Evolutionary conservation across 2,329 filamentous ascomycete species (phyloP).

Genomic region (Xylaria sp.): DNA sequence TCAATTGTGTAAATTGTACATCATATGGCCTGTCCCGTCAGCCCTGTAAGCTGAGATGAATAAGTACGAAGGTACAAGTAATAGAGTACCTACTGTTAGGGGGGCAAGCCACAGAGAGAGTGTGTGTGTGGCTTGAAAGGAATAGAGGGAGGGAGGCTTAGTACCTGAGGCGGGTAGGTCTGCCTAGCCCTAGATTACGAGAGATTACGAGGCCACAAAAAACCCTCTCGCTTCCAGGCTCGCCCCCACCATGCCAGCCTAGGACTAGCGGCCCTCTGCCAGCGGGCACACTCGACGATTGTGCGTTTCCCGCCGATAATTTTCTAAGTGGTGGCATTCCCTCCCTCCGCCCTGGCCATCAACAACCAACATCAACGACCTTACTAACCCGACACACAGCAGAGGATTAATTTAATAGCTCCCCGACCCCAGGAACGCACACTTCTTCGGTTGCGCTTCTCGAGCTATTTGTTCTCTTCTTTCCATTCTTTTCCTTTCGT

Average conservation of each 20-base stretch:
- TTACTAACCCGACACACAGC: constrained; percentile 42
- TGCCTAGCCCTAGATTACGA: constrained; percentile 38
- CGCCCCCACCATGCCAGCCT: constrained; percentile 34
- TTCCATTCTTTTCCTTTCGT: constrained; percentile 35
- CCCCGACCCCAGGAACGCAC: constrained; percentile 38
- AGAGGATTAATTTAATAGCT: constrained; percentile 37
- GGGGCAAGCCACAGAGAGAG: not conserved
- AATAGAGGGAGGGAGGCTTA: not conserved
- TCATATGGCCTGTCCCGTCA: too few relatives aligned
- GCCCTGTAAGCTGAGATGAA: too few relatives aligned
- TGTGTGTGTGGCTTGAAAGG: not conserved
- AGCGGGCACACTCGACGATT: constrained; percentile 37
- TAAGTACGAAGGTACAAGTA: too few relatives aligned
- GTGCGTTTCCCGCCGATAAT: constrained; percentile 40
- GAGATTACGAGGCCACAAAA: constrained; percentile 38
- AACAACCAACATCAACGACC: constrained; percentile 38
- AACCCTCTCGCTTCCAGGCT: constrained; percentile 36
- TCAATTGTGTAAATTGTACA: too few relatives aligned
- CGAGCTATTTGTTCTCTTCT: constrained; percentile 36
- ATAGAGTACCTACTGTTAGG: too few relatives aligned
- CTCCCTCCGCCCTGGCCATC: constrained; percentile 36
- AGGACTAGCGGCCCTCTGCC: constrained; percentile 31
- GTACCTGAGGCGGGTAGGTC: constrained; percentile 30
- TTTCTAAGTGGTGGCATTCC: constrained; percentile 36
- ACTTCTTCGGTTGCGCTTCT: constrained; percentile 37